Evolutionary conservation across 768 basidiomycete genomes (phyloP), one percentile per base, ranked within the genome.

Genomic region (Wakefieldia striispora): DNA sequence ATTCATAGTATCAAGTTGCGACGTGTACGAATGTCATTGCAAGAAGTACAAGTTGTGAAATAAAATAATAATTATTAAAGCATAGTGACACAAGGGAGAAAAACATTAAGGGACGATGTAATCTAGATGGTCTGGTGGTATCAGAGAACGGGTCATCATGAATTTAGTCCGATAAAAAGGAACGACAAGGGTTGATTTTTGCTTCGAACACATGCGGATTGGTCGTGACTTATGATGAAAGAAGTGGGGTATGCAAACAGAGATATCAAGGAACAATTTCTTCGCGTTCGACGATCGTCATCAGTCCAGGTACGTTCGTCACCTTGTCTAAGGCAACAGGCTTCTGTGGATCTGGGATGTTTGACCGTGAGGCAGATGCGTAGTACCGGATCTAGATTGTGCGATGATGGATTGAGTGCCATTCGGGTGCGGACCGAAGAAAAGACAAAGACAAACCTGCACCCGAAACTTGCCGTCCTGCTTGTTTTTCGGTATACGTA

Each of bases 231-330:
- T 29, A 20, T 39, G 24, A 40, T 33, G 13, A 26, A 33, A 10
- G 38, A 10, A 26, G 37, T 26, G 16, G 10, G 21, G 26, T 26
- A 26, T 9, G 26, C 26, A 26, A 26, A 52, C 7, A 41, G 34
- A 9, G 9, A 45, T 19, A 19, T 65, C 51, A 68, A 43, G 36
- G 49, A 3, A 40, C 21, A 21, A 61, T 39, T 48, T 60, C 68
- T 53, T 67, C 72, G 41, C 82, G 73, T 40, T 69, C 70, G 43
- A 83, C 21, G 61, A 89, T 79, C 34, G 84, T 88, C 88, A 90
- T 91, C 26, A 88, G 74, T 9, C 88, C 88, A 2, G 84, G 83
- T 6, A 90, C 75, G 54, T 78, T 75, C 55, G 70, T 76, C 42
- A 77, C 81, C 50, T 78, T 75, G 50, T 85, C 79, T 40, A 88